Base-by-base conservation (phyloP, 2,329 filamentous ascomycete genomes). In the Penicillium sp. region DNA sequence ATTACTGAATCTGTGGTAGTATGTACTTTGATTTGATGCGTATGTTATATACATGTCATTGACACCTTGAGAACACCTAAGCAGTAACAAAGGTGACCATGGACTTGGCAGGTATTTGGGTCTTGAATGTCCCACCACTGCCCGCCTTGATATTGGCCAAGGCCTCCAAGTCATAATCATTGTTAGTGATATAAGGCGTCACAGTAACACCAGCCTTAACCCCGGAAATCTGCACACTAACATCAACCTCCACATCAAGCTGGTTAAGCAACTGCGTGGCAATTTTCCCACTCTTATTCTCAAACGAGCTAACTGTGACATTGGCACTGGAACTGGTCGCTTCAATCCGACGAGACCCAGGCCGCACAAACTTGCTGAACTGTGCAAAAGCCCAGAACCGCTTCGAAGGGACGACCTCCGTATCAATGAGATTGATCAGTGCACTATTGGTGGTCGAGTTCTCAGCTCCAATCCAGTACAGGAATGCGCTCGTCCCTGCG, bases 401-500 rank as follows among this genome's bases (percentile, higher is more conserved):
- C 33, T 50, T 50, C 21, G 48, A 50, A 21, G 48, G 48, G 4
- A 39, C 3, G 25, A 50, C 48, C 33, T 56, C 59, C 25, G 56
- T 52, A n/a, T 53, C 37, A 26, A 53, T 33, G 13, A 54, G 27
- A 26, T 55, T 50, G 23, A 50, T 50, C 1, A 50, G 27, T 3
- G 27, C 35, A 31, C 50, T 57, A 16, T 50, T 53, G 9, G 55
- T 56, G 1, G 54, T 56, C 4, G 54, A 56, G 25, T 56, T 56
- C 19, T 56, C 54, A 1, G 54, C 48, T 50, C 81, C 81, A 65
- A 82, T 78, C 83, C 83, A 85, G 70, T 82, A 85, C 5, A 85
- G 72, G 63, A 84, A 85, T 0, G 77, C 83, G 8, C 77, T 80
- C 5, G 81, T 42, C n/a, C 35, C 48, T 72, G 62, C 81, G 80